Evolutionary conservation across 1,139 yeast genomes (phyloP), one percentile per base, ranked within the genome.

Genomic region (Candida tunisiensis): DNA sequence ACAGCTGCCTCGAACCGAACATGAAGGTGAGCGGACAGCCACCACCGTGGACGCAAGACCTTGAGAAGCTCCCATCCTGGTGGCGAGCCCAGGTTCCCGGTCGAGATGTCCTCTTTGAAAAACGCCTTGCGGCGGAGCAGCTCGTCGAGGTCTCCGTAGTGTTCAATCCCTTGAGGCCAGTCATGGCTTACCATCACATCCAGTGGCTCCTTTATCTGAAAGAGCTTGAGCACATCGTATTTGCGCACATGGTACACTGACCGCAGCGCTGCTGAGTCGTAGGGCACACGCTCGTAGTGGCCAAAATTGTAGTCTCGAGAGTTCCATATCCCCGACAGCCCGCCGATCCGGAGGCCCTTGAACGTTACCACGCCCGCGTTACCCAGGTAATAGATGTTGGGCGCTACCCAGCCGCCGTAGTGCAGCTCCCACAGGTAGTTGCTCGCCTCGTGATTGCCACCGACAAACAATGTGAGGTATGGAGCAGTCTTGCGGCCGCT

Each of bases 381-480:
- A 0, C 98, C 99, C 43, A 88, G 49, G 44, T 73, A 91, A 49
- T 75, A 91, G n/a, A 88, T 82, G 38, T 77, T 74, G 1, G 82
- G 82, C 1, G 93, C 93, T 1, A 79, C 88, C 83, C 91, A 91
- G 1, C 99, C 99, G 8, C 99, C 99, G 45, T 64, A 68, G 35
- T 69, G 69, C 33, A 85, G 53, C 40, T 79, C 85, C 38, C 68
- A 62, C 37, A 88, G 44, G 47, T 78, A 80, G 34, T 73, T 68
- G 31, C 91, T 77, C 6, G 91, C 72, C 45, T 88, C 99, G 44
- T 88, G 99, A 51, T 88, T 88, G 0, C 99, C 99, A 3, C 98
- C 98, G 25, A 91, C 69, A 39, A 88, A 75, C 0, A 88, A 40
- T 0, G 98, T 88, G 24, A 71, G 51, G 2, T 75, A 61, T 0